A percentile compares a stretch with the other conserved stretches of the same genome.
These are phyloP conservation scores for Cyclotella baltica DNA, from an alignment of 108 stramenopile genomes.

Conservation along the genomic window DNA sequence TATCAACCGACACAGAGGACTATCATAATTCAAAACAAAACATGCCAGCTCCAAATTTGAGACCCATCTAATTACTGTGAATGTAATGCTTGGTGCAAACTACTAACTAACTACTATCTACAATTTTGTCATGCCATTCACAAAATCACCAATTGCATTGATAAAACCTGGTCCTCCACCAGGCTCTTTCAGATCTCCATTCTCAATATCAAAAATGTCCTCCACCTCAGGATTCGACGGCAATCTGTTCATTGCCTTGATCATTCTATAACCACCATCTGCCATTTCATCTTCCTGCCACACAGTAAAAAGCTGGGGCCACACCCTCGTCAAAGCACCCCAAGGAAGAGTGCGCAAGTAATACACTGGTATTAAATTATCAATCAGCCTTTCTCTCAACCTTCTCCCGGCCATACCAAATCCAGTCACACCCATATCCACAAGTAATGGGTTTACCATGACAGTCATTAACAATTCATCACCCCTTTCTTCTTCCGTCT, in stretches of 20 bases:
- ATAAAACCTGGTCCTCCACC: conserved; percentile 63
- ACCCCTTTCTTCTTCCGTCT: conserved; percentile 53
- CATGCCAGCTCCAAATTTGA: too few relatives aligned
- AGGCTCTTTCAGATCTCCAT: conserved; percentile 53
- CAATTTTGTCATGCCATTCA: conserved; percentile 75
- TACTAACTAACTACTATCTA: too few relatives aligned
- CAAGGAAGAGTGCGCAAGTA: conserved; percentile 89
- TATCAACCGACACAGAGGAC: too few relatives aligned
- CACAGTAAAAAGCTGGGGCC: conserved; percentile 77
- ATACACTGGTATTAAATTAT: conserved; percentile 73
- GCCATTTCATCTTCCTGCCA: conserved; percentile 92
- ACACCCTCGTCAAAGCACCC: conserved; percentile 87
- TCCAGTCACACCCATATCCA: conserved; percentile 96
- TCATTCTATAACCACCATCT: conserved; percentile 84
- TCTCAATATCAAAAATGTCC: conserved; percentile 86
- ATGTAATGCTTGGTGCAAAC: too few relatives aligned
- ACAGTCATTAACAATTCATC: conserved; percentile 67
- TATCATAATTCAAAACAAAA: too few relatives aligned
- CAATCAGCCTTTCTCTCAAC: conserved; percentile 87
- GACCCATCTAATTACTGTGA: too few relatives aligned
- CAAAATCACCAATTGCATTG: conserved; percentile 70
- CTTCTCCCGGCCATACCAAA: conserved; percentile 94
- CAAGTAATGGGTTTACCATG: conserved; percentile 92
- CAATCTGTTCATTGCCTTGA: conserved; percentile 65
- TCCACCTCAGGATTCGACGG: conserved; percentile 89